A percentile compares a stretch with the other conserved stretches of the same genome.
phyloP scores from a whole-genome alignment of 495 filamentous ascomycete species.

The Lasiosphaeria miniovina region DNA sequence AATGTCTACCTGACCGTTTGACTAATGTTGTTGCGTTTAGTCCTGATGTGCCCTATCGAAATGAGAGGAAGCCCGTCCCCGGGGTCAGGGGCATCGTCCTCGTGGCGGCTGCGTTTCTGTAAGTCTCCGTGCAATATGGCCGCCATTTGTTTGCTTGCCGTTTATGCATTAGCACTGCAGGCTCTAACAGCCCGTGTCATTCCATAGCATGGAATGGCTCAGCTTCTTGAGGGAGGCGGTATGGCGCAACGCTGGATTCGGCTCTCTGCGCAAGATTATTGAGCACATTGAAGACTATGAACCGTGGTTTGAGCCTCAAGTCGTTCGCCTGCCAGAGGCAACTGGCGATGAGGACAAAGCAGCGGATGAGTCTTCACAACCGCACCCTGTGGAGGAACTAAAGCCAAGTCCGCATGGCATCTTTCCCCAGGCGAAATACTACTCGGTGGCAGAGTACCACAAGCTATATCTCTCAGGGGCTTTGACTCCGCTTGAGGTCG shows the following conservation, averaged over 20 bases:
- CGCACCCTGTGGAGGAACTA: constrained; percentile 6
- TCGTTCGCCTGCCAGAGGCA: constrained; percentile 54
- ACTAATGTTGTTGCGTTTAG: constrained; percentile 9
- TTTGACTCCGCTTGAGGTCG: constrained; percentile 65
- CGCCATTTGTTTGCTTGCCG: too few relatives aligned
- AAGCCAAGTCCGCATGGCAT: constrained; percentile 4
- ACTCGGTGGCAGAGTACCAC: constrained; percentile 67
- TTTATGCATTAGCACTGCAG: too few relatives aligned
- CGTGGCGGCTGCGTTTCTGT: constrained; percentile 25
- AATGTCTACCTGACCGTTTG: too few relatives aligned
- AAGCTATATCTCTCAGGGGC: constrained; percentile 60
- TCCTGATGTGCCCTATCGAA: constrained; percentile 29
- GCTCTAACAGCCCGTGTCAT: too few relatives aligned
- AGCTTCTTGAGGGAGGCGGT: constrained; percentile 27
- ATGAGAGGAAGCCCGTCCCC: constrained; percentile 28
- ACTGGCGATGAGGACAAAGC: constrained; percentile 3
- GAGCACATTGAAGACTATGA: constrained; percentile 57
- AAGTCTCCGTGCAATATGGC: constrained; percentile 10
- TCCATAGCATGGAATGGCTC: constrained; percentile 33
- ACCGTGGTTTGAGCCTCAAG: constrained; percentile 73
- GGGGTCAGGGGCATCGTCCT: constrained; percentile 26
- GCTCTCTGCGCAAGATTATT: constrained; percentile 51
- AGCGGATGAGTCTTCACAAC: not conserved
- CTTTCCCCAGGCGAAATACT: constrained; percentile 45
- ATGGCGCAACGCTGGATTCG: constrained; percentile 74